Conservation (phyloP, 2,329 filamentous ascomycete genomes). For the Alternaria novae-zelandiae region DNA sequence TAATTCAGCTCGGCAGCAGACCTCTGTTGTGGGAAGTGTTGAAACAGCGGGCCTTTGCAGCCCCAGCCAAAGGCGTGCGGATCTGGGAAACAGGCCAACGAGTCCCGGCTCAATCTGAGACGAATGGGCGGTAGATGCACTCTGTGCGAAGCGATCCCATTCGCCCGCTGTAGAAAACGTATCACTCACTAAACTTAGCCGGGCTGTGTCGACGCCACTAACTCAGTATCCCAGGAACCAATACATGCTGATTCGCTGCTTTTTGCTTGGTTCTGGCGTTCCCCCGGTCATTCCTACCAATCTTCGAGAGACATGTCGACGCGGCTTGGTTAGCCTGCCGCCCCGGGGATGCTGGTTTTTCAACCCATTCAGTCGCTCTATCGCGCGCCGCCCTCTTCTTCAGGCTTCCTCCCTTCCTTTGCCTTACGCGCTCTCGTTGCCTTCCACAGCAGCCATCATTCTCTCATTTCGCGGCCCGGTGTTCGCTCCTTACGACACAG, state of each 20-base stretch:
- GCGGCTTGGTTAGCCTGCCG: constrained; percentile 25
- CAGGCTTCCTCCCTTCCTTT: constrained; percentile 35
- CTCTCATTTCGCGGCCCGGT: constrained; percentile 41
- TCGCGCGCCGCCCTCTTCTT: constrained; percentile 23
- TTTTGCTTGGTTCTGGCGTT: constrained; percentile 24
- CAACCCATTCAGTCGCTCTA: constrained; percentile 23
- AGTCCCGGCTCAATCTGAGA: constrained; percentile 33
- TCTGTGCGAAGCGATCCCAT: constrained; percentile 16
- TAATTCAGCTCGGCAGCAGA: constrained; percentile 16
- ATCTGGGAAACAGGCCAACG: constrained; percentile 18
- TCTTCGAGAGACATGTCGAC: constrained; percentile 35
- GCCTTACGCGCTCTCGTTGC: constrained; percentile 30
- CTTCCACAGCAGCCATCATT: constrained; percentile 32
- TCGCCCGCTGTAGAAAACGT: constrained; percentile 24
- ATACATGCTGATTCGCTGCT: constrained; percentile 26
- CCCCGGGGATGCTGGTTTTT: constrained; percentile 29
- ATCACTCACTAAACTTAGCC: constrained; percentile 22
- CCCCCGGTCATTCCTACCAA: constrained; percentile 32
- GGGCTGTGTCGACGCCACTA: constrained; percentile 15
- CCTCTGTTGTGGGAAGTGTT: constrained; percentile 19
- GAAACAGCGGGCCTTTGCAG: constrained; percentile 27
- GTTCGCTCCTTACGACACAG: constrained; percentile 51
- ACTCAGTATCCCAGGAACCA: constrained; percentile 4
- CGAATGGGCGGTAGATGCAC: constrained; percentile 26
- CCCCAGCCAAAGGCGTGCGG: constrained; percentile 17